These are phyloP conservation scores for Boletus pseudo-olivaceus DNA, from an alignment of 768 basidiomycete species.

Conservation along the genomic window DNA sequence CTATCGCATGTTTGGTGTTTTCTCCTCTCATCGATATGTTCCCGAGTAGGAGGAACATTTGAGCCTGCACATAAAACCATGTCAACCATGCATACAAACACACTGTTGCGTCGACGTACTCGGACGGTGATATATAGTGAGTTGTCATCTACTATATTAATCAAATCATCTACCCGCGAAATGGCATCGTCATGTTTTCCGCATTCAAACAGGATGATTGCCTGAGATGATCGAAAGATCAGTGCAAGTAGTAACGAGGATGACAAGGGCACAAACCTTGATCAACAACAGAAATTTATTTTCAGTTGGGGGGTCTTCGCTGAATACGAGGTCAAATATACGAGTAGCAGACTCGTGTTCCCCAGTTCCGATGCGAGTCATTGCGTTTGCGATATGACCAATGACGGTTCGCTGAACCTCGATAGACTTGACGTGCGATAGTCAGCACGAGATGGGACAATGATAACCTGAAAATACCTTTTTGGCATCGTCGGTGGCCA, in stretches of 20 bases:
- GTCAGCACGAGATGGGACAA: background rate
- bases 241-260: rapidly evolving
- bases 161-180: conserved; percentile 2
- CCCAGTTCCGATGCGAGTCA: background rate
- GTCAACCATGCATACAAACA: background rate
- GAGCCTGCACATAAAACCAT: conserved; percentile 1
- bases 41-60: background rate
- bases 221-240: background rate
- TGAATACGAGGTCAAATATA: conserved; percentile 11
- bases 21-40: background rate
- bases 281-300: conserved; percentile 7
- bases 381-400: conserved; percentile 7
- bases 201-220: conserved; percentile 5
- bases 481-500: conserved; percentile 4
- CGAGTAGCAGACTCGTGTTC: background rate
- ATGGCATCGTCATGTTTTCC: conserved; percentile 7
- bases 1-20: background rate
- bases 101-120: background rate
- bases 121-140: background rate
- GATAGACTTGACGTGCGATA: background rate
- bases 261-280: background rate
- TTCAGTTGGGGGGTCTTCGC: background rate
- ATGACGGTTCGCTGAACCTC: conserved; percentile 2
- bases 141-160: background rate
- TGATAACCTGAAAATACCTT: background rate